Evolutionary conservation across 2,329 filamentous ascomycete species (phyloP).

Genomic region (Fusarium falciforme): DNA sequence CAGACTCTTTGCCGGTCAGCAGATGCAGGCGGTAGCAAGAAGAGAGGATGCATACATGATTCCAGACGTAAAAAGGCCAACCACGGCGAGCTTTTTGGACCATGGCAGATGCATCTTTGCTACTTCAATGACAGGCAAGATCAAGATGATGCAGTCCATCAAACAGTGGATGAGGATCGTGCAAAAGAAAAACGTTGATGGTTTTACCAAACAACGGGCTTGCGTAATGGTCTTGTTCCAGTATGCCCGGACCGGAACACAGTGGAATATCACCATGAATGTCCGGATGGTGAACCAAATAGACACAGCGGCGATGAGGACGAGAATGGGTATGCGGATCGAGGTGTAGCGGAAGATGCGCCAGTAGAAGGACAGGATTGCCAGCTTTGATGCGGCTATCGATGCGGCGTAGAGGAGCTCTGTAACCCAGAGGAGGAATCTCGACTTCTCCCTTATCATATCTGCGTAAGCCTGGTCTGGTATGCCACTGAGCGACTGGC

Average conservation of each 20-base stretch:
- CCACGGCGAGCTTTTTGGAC: constrained; percentile 40
- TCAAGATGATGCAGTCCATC: constrained; percentile 47
- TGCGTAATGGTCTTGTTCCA: constrained; percentile 45
- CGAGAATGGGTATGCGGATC: constrained; percentile 43
- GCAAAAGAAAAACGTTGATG: constrained; percentile 47
- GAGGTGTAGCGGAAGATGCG: constrained; percentile 42
- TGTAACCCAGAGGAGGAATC: constrained; percentile 30
- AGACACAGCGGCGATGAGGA: constrained; percentile 29
- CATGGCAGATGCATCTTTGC: constrained; percentile 38
- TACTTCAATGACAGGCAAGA: constrained; percentile 45
- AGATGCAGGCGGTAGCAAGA: not conserved
- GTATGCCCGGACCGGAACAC: constrained; percentile 47
- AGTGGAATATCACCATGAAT: constrained; percentile 50
- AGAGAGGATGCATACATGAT: constrained; percentile 30
- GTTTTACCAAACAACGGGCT: constrained; percentile 44
- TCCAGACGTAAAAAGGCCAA: constrained; percentile 43
- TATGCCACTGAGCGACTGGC: constrained; percentile 8
- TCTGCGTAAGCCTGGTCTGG: not conserved
- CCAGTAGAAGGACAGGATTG: constrained; percentile 47
- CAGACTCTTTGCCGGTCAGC: constrained; percentile 36
- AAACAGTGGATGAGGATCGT: constrained; percentile 46
- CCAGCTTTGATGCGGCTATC: constrained; percentile 43
- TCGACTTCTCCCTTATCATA: constrained; percentile 2
- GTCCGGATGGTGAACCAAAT: constrained; percentile 46
- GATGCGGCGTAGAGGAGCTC: constrained; percentile 41